Evolutionary conservation across 176 grass and related monocot species (phyloP), one percentile per base, ranked within the genome.

Genomic region (Typha latifolia): DNA sequence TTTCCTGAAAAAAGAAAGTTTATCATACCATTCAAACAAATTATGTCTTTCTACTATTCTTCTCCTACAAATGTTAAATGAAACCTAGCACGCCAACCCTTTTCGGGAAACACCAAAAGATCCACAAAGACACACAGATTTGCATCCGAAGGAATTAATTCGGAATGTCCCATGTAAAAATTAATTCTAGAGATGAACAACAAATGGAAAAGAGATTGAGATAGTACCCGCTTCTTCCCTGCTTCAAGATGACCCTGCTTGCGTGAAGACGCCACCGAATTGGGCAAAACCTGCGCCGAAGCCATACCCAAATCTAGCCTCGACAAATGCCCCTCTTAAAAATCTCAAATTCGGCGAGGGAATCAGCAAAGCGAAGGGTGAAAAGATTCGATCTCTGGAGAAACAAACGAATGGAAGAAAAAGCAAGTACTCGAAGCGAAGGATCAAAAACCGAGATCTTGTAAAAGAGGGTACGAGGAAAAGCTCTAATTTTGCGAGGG

Each of bases 201-300:
- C 14, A 56, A 57, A 57, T 2, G 14, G 20, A n/a, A 56, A 29
- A 56, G 8, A 56, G 53, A 11, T 6, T 0, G 20, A 59, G 20
- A 59, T 19, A 8, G 20, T 81, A 99, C 95, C 86, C 71, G 78
- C 63, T 99, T 99, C 89, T 99, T 99, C 64, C 95, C 95, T 47
- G 90, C 77, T 76, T 94, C 89, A 52, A 93, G 89, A 68, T 93
- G 86, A 34, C 79, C 81, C 31, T 76, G 64, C 71, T 94, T 90
- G 52, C 86, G 89, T 73, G 78, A 55, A 49, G 83, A 85, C 29
- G 55, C 61, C 61, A 77, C 23, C 48, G 79, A 66, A 80, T 53
- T 78, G 3, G 77, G 77, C 62, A 76, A 56, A 51, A 71, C 87
- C 76, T 88, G 85, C 77, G 83, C 81, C 68, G 89, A 99, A 71